Percentiles rank a stretch among this genome's conserved stretches.
Evolutionary conservation across 805 yeast species (phyloP).

Genomic region (Saturnispora diversa): DNA sequence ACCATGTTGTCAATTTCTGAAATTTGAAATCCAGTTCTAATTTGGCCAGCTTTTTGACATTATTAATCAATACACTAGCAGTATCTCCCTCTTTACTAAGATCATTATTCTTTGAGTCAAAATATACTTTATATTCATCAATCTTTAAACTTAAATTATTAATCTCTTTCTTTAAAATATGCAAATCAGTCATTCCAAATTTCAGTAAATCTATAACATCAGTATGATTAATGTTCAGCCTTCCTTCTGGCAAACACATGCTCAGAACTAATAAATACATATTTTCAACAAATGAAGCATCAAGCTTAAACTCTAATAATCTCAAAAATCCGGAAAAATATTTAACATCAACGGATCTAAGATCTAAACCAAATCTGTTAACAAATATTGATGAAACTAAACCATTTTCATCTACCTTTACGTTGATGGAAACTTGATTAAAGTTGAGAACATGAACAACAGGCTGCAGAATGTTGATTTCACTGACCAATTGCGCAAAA

Average conservation of each 20-base stretch:
- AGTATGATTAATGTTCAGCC: conserved; percentile 6
- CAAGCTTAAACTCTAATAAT: neutral
- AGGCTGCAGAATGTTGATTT: conserved; percentile 5
- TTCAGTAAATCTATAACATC: conserved; percentile 1
- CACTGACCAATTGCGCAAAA: conserved; percentile 2
- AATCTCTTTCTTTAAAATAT: conserved; percentile 3
- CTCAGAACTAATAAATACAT: conserved; percentile 1
- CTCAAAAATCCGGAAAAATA: conserved; percentile 3
- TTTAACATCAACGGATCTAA: neutral
- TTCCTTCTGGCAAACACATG: conserved; percentile 1
- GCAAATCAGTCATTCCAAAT: neutral
- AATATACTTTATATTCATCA: neutral
- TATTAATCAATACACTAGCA: conserved; percentile 5
- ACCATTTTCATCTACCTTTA: conserved; percentile 1
- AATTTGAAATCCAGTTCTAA: neutral
- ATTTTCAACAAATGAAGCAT: neutral
- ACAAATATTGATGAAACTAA: neutral
- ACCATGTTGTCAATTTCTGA: conserved; percentile 2
- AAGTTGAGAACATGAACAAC: neutral
- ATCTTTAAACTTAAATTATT: neutral
- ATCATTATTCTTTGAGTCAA: neutral
- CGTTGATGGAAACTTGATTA: neutral
- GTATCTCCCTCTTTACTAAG: neutral
- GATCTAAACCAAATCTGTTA: conserved; percentile 1
- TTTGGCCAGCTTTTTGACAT: neutral